Evolutionary conservation across 1,139 yeast genomes (phyloP).

Genomic region (Candida gigantensis): DNA sequence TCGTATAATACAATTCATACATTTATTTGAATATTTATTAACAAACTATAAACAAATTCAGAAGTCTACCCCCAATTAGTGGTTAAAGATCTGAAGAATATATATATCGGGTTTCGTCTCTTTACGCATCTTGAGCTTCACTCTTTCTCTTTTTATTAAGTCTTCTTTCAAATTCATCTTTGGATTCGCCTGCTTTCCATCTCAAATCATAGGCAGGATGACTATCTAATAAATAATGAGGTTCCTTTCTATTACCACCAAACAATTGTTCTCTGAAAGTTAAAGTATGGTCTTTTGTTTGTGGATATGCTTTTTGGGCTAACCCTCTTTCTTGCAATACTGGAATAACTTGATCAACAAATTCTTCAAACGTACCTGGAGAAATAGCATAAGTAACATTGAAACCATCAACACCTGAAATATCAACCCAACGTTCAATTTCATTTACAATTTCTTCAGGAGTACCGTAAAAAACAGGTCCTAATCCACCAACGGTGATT

Average conservation of each 20-base stretch:
- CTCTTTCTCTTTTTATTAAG: slow-evolving; percentile 13
- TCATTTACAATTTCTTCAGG: slow-evolving; percentile 28
- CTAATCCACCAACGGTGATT: slow-evolving; percentile 32
- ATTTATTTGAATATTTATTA: too few relatives aligned
- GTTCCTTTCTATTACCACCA: slow-evolving; percentile 25
- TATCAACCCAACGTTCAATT: slow-evolving; percentile 32
- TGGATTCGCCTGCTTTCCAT: slow-evolving; percentile 40
- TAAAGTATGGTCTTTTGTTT: slow-evolving; percentile 17
- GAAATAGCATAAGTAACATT: slow-evolving; percentile 29
- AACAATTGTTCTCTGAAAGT: slow-evolving; percentile 29
- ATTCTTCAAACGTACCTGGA: slow-evolving; percentile 30
- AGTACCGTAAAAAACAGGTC: slow-evolving; percentile 28
- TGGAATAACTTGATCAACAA: slow-evolving; percentile 29
- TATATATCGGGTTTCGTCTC: too few relatives aligned
- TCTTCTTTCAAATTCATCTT: slow-evolving; percentile 35
- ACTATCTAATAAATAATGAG: slow-evolving; percentile 21
- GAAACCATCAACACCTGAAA: slow-evolving; percentile 32
- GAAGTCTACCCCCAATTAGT: too few relatives aligned
- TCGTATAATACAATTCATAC: too few relatives aligned
- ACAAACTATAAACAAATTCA: too few relatives aligned
- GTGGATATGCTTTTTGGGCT: slow-evolving; percentile 31
- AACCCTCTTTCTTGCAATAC: slow-evolving; percentile 27
- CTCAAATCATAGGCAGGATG: slow-evolving; percentile 43
- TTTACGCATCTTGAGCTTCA: slow-evolving; percentile 6
- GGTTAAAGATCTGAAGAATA: too few relatives aligned